A percentile compares a stretch with the other conserved stretches of the same genome.
Conservation (phyloP, 495 filamentous ascomycete species). For the Penicillium simplicissimum region DNA sequence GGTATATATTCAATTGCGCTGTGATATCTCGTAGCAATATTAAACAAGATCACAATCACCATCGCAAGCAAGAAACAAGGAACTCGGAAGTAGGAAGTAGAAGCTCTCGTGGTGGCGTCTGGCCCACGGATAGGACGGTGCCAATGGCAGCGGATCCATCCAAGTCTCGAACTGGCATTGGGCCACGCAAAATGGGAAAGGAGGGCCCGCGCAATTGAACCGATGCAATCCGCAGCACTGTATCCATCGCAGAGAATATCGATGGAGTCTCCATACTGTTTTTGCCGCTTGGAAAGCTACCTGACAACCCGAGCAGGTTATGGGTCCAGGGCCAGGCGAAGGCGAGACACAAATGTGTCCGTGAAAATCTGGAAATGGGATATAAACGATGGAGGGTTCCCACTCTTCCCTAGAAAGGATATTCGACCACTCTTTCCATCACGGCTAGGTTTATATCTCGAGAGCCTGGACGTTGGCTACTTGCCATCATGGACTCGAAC, state of each 20-base stretch:
- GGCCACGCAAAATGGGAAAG: background rate
- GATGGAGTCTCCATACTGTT: conserved; percentile 1
- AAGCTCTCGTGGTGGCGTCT: conserved; percentile 1
- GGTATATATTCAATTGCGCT: background rate
- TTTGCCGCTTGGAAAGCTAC: conserved; percentile 1
- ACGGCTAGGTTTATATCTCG: background rate
- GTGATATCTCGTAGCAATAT: background rate
- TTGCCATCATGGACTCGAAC: conserved; percentile 34
- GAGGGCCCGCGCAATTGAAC: background rate
- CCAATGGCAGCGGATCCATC: conserved; percentile 7
- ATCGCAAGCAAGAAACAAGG: background rate
- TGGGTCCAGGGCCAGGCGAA: conserved; percentile 9
- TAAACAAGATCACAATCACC: background rate
- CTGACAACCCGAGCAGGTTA: background rate
- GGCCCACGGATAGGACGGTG: conserved; percentile 1
- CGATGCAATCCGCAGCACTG: conserved; percentile 11
- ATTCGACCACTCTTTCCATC: background rate
- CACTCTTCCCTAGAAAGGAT: background rate
- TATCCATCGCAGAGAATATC: conserved; percentile 5
- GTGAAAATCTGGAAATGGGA: background rate
- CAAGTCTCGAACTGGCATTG: background rate
- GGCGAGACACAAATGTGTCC: background rate
- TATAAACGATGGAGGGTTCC: background rate
- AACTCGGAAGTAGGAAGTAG: background rate
- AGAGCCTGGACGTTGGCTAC: background rate